Evolutionary conservation across 2,329 filamentous ascomycete species (phyloP), one percentile per base, ranked within the genome.

Genomic region (Aspergillus japonicus): DNA sequence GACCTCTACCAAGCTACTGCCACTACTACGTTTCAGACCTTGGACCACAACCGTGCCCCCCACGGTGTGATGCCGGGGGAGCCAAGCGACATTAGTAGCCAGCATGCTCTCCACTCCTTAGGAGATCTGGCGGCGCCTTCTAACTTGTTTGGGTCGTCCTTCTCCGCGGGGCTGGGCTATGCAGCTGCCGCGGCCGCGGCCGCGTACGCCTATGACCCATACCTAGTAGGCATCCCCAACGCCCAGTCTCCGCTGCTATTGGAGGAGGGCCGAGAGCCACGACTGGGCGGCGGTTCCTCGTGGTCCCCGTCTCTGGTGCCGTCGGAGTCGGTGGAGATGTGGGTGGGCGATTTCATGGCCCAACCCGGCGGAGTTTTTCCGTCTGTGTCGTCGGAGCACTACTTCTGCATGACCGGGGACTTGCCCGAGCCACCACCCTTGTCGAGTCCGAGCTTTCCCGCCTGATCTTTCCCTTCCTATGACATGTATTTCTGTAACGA

Each of bases 271-370:
- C 42, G 44, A 23, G 31, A 26, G 19, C 35, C 49, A 7, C 35
- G 24, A 8, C 26, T 35, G 4, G 49, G 31, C 11, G 12, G 57
- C 12, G 12, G 57, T 7, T 14, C 33, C 1, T 56, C 29, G 0
- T 29, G 59, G 44, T 57, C 51, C 1, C 57, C 56, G 12, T 52
- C 56, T 44, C 21, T 58, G 8, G 49, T 52, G 11, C 35, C 56
- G 8, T 47, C 62, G 11, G 33, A 51, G 14, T 57, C 62, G 0
- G 51, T 62, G 1, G 59, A 62, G 11, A 50, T 59, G 51, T 47
- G 61, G 31, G 44, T 63, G 10, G 57, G 35, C 1, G 56, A 63
- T 24, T 63, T 63, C 14, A 59, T 59, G 7, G 49, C 59, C 4
- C 56, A 63, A 24, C 50, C 55, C 6, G 59, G 56, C 5, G 52